Conservation (phyloP, 1,139 yeast genomes). For the Debaryomyces coudertii region DNA sequence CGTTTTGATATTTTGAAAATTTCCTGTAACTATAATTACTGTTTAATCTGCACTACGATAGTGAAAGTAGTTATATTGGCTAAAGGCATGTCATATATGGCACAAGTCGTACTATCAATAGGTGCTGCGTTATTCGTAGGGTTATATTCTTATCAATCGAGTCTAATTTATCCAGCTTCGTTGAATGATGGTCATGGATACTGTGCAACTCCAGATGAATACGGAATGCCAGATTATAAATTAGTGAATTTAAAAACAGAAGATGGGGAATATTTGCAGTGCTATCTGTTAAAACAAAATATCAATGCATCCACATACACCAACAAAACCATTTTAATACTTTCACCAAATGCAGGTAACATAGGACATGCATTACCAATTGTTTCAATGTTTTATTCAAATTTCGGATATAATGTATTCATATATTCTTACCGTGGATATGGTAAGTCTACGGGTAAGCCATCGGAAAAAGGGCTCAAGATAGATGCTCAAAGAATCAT, state of each 20-base stretch:
- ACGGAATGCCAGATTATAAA: constrained; percentile 67
- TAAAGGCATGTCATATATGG: constrained; percentile 13
- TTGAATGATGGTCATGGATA: constrained; percentile 74
- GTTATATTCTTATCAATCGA: constrained; percentile 67
- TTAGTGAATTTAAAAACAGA: constrained; percentile 60
- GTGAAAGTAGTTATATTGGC: not conserved
- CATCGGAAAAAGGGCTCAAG: constrained; percentile 81
- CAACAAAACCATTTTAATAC: constrained; percentile 72
- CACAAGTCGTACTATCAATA: constrained; percentile 38
- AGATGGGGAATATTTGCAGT: constrained; percentile 60
- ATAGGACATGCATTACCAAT: constrained; percentile 92
- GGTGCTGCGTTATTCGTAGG: constrained; percentile 52
- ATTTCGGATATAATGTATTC: constrained; percentile 76
- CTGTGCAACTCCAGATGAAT: constrained; percentile 80
- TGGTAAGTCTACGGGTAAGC: constrained; percentile 79
- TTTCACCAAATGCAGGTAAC: constrained; percentile 96
- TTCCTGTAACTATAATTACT: not conserved
- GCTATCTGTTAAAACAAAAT: constrained; percentile 54
- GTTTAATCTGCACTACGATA: not conserved
- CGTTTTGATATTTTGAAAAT: not conserved
- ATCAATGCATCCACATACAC: constrained; percentile 40
- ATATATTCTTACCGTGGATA: constrained; percentile 91
- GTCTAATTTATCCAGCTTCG: constrained; percentile 78
- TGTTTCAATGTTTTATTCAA: constrained; percentile 67
- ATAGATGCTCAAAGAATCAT: constrained; percentile 78